Conservation (phyloP, 1,284 basidiomycete species). For the Rhodotorula sp. region DNA sequence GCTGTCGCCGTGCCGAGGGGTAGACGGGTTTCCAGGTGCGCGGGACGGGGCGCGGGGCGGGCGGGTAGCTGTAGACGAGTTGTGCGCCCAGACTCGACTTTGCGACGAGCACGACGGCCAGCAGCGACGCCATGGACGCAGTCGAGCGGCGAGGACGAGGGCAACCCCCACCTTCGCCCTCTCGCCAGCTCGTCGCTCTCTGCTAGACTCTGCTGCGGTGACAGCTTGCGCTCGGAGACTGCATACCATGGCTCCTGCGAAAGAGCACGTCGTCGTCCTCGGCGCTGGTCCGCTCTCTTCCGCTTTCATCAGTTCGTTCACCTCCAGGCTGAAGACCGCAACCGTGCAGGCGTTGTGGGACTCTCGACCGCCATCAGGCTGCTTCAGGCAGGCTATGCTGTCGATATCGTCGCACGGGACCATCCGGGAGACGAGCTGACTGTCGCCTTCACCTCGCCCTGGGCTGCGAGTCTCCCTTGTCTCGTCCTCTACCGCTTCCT, state of each 20-base stretch:
- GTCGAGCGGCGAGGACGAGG: not conserved
- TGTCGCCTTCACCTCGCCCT: slow-evolving; percentile 69
- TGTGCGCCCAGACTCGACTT: slow-evolving; percentile 38
- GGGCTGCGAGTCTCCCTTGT: slow-evolving; percentile 62
- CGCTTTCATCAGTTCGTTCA: not conserved
- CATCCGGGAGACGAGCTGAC: slow-evolving; percentile 67
- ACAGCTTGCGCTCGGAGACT: not conserved
- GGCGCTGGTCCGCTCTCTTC: slow-evolving; percentile 11
- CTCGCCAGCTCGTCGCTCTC: not conserved
- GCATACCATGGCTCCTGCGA: not conserved
- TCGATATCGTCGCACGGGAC: slow-evolving; percentile 66
- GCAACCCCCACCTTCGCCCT: not conserved
- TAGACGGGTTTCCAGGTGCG: slow-evolving; percentile 44
- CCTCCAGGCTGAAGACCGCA: not conserved
- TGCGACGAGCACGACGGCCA: slow-evolving; percentile 44
- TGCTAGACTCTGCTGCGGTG: not conserved
- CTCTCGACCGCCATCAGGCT: slow-evolving; percentile 68
- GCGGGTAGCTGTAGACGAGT: slow-evolving; percentile 44
- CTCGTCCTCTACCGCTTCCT: not conserved
- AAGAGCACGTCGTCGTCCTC: slow-evolving; percentile 7
- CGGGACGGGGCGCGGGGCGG: slow-evolving; percentile 39
- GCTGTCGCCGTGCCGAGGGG: slow-evolving; percentile 23
- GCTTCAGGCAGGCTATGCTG: slow-evolving; percentile 63
- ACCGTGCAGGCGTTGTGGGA: slow-evolving; percentile 64
- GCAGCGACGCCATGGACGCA: slow-evolving; percentile 35